Base-by-base conservation (phyloP, 202 grass and related monocot genomes). In the Schoenoplectus tabernaemontani region DNA sequence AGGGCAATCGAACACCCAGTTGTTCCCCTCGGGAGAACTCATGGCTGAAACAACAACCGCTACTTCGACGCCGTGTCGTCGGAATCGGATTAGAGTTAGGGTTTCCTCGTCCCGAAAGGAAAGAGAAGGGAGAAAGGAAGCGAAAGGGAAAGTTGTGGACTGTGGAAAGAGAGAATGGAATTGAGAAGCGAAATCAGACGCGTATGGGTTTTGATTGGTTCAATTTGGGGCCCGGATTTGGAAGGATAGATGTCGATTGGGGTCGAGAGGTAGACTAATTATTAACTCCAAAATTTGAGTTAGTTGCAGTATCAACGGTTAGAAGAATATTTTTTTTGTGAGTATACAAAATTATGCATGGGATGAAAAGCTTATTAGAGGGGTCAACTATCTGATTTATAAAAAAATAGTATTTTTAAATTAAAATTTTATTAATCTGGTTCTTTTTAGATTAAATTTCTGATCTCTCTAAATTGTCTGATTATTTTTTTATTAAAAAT, bases 1-100 rank as follows among this genome's bases (percentile, higher is more conserved):
- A 23, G 90, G 84, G 56, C 84, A 90, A 66, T 96, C 90, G 71
- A 96, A 91, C 38, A 84, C 86, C 93, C 93, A 96, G n/a, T 82
- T 75, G 73, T 68, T 72, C 12, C 87, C 85, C 67, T 96, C 88
- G 13, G 88, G 82, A 57, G 86, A 92, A 78, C 69, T 84, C 93
- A 96, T 96, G 61, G n/a, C 68, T 9, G 58, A 50, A 46, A 50
- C 41, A 32, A 73, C 44, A 15, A 51, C 24, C 53, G 7, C 76
- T 53, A 60, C 5, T 9, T 13, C 26, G 12, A 17, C 76, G 77
- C 36, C 68, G 30, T 44, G 7, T 46, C 71, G 56, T 46, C 82
- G 83, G 83, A 71, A 64, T 39, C 44, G 34, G 59, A 16, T 73
- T 38, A 51, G 65, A 51, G 67, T 38, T 84, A 68, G 50, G 72